A percentile compares a stretch with the other conserved stretches of the same genome.
These are phyloP conservation scores for Exophiala lecanii-corni DNA, from an alignment of 2,329 filamentous ascomycete genomes.

Conservation along the genomic window DNA sequence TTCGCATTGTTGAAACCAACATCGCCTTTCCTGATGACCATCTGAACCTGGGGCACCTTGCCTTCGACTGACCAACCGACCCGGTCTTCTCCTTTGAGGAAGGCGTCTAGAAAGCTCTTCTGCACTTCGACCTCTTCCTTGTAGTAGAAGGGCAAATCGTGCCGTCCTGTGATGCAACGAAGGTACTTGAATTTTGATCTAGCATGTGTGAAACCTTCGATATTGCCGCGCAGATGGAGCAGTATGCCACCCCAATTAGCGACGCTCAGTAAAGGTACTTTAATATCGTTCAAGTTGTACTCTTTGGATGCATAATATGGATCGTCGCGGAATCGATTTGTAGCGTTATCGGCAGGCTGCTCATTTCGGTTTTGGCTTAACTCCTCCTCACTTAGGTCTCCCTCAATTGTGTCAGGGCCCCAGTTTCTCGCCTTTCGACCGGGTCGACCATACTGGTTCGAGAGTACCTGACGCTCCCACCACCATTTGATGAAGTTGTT, in stretches of 20 bases:
- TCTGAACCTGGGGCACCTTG: slow-evolving; percentile 48
- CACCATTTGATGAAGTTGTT: slow-evolving; percentile 59
- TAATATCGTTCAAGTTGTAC: slow-evolving; percentile 61
- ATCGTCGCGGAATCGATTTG: slow-evolving; percentile 57
- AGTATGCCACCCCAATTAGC: slow-evolving; percentile 69
- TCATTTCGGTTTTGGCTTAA: slow-evolving; percentile 42
- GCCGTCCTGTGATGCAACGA: slow-evolving; percentile 64
- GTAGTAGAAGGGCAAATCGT: slow-evolving; percentile 70
- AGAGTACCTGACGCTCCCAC: slow-evolving; percentile 42
- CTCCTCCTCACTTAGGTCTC: slow-evolving; percentile 34
- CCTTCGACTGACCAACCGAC: slow-evolving; percentile 41
- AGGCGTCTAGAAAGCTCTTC: slow-evolving; percentile 63
- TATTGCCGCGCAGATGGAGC: slow-evolving; percentile 64
- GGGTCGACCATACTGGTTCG: slow-evolving; percentile 62
- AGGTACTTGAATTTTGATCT: slow-evolving; percentile 65
- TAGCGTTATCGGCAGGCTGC: slow-evolving; percentile 42
- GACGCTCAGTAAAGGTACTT: slow-evolving; percentile 62
- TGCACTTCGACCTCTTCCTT: slow-evolving; percentile 64
- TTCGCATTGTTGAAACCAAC: slow-evolving; percentile 62
- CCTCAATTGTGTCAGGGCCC: slow-evolving; percentile 44
- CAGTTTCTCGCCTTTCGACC: slow-evolving; percentile 48
- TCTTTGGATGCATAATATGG: slow-evolving; percentile 62
- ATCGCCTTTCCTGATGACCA: slow-evolving; percentile 61
- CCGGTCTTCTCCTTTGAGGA: slow-evolving; percentile 62
- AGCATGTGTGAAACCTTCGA: slow-evolving; percentile 56